phyloP scores from a whole-genome alignment of 352 stramenopile genomes.

The Phytophthora meadii region DNA sequence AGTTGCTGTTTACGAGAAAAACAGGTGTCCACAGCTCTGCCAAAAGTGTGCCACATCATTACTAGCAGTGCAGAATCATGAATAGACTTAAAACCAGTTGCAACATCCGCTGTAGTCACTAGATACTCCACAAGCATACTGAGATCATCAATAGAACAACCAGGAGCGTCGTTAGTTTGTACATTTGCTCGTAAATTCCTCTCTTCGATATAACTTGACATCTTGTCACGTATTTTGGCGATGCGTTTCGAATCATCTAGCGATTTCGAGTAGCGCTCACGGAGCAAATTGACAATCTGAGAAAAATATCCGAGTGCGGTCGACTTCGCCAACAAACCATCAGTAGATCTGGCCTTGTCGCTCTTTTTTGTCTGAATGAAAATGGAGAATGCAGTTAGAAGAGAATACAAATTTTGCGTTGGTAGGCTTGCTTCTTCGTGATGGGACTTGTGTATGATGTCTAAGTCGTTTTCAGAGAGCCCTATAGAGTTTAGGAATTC shows the following conservation, averaged over 20 bases:
- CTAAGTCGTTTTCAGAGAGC: background rate
- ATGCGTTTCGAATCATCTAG: no score
- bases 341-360: slow-evolving; percentile 1
- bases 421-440: background rate
- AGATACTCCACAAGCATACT: no score
- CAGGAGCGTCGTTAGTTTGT: slow-evolving; percentile 22
- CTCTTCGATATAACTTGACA: slow-evolving; percentile 23
- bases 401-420: slow-evolving; percentile 20
- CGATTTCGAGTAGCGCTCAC: no score
- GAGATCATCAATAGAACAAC: background rate
- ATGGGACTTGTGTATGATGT: slow-evolving; percentile 1
- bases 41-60: no score
- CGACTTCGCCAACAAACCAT: slow-evolving; percentile 18
- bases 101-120: no score
- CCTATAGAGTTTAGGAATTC: slow-evolving; percentile 1
- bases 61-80: no score
- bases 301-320: slow-evolving; percentile 6
- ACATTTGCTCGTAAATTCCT: slow-evolving; percentile 23
- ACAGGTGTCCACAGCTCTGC: no score
- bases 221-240: slow-evolving; percentile 24
- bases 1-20: no score
- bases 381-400: slow-evolving; percentile 24
- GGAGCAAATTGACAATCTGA: slow-evolving; percentile 7
- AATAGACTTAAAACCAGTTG: no score
- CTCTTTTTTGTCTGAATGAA: slow-evolving; percentile 28